Conservation (phyloP, 73 alveolate genomes). For the Paraurostyla sp. region DNA sequence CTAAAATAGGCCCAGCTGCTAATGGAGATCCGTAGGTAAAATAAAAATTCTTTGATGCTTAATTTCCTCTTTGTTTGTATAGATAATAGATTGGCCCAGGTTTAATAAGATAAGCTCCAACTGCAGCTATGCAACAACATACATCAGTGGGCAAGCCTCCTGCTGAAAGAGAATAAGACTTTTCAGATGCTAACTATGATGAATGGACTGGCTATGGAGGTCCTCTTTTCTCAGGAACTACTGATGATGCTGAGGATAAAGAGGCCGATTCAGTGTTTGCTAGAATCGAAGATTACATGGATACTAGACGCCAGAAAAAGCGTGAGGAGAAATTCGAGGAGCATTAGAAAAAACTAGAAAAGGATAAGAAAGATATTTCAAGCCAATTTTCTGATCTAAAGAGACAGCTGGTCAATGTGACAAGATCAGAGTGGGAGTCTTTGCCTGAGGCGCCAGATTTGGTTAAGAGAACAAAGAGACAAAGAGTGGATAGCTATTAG, state of each 20-base stretch:
- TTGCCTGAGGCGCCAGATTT: conserved; percentile 80
- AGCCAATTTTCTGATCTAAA: conserved; percentile 82
- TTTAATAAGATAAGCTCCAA: conserved; percentile 29
- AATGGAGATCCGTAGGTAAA: conserved; percentile 44
- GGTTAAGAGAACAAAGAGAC: conserved; percentile 70
- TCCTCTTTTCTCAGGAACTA: conserved; percentile 56
- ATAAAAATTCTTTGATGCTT: too few species aligned
- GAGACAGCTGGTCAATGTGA: conserved; percentile 77
- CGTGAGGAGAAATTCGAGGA: conserved; percentile 73
- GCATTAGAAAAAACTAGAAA: conserved; percentile 51
- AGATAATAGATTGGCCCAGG: too few species aligned
- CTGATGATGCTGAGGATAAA: conserved; percentile 79
- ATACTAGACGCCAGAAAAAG: conserved; percentile 73
- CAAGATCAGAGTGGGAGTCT: conserved; percentile 82
- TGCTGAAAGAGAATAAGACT: conserved; percentile 24
- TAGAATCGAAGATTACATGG: conserved; percentile 83
- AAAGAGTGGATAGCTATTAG: conserved; percentile 34
- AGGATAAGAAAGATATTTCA: conserved; percentile 62
- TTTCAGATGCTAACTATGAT: conserved; percentile 76
- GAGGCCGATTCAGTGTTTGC: conserved; percentile 77
- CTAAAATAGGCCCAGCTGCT: conserved; percentile 57
- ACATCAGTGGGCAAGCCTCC: neutral
- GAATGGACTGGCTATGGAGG: conserved; percentile 85
- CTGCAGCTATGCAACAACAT: conserved; percentile 45
- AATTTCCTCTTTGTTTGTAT: too few species aligned